Conservation (phyloP, 2,329 filamentous ascomycete genomes). For the Calonectria pseudoturangicola region DNA sequence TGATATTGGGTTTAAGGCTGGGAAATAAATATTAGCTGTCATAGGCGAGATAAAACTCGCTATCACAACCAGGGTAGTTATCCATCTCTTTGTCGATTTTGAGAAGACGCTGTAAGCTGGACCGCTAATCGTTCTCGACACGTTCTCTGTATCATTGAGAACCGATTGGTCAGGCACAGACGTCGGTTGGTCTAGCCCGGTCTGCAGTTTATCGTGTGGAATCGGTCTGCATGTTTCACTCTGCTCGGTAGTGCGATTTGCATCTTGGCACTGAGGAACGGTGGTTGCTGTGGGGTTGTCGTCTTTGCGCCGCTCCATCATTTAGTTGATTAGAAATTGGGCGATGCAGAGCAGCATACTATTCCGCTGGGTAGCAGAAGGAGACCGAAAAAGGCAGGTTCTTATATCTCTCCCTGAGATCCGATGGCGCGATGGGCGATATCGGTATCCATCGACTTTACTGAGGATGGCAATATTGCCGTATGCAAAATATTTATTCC, state of each 20-base stretch:
- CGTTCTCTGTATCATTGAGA: conserved; percentile 45
- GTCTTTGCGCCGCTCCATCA: conserved; percentile 43
- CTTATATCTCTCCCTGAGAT: conserved; percentile 41
- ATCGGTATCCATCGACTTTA: conserved; percentile 46
- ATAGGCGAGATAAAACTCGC: conserved; percentile 74
- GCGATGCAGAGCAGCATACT: conserved; percentile 1
- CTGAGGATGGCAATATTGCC: conserved; percentile 46
- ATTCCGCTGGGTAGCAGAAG: conserved; percentile 25
- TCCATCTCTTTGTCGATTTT: conserved; percentile 67
- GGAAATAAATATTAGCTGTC: conserved; percentile 75
- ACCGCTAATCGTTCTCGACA: conserved; percentile 48
- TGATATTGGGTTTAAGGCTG: conserved; percentile 64
- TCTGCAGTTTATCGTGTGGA: conserved; percentile 32
- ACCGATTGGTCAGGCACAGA: conserved; percentile 36
- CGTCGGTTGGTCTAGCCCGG: conserved; percentile 14
- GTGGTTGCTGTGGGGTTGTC: conserved; percentile 27
- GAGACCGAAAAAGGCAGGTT: conserved; percentile 33
- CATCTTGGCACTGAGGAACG: conserved; percentile 32
- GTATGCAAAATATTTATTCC: conserved; percentile 46
- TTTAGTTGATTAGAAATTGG: conserved; percentile 14
- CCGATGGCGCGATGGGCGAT: conserved; percentile 51
- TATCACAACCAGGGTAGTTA: conserved; percentile 71
- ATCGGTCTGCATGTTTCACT: conserved; percentile 30
- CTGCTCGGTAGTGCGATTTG: conserved; percentile 32
- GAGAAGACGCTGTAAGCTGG: conserved; percentile 57